Base-by-base conservation (phyloP, 306 rosid species). In the Cicer bijugum region DNA sequence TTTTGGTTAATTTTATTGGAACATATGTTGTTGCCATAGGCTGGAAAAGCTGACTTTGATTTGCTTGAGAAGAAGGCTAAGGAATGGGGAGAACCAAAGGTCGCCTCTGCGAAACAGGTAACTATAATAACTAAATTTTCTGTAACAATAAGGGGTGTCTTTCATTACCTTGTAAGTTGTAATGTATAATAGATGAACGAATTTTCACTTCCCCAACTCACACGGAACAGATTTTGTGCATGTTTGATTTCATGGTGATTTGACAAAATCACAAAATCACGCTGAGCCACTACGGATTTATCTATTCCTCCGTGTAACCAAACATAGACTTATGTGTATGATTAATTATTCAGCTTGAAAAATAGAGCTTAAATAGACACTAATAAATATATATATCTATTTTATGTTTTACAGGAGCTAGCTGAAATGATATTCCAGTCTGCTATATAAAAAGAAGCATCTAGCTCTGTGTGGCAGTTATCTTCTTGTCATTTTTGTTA, bases 21-120 rank as follows among this genome's bases (percentile, higher is more conserved):
- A 44, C 78, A 65, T 65, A 14, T 78, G 65, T 68, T 86, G 35
- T 68, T 86, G 35, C 9, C 60, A 45, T 73, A 94, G 99, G 93
- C 95, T 58, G 97, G 99, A 39, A 88, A 91, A 80, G 96, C 88
- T 33, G 96, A 94, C 89, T 94, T 94, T 75, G 97, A 94, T 38
- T 47, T 75, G 75, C 96, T 94, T 48, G 99, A 88, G 91, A 91
- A 87, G 85, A 88, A 88, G 81, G 90, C 77, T 79, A 80, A 83
- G 79, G 95, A 88, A 85, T 87, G 92, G 97, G 97, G 93, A 77
- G 99, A 91, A 70, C 97, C 89, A 2, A 86, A 80, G 77, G 96
- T 94, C 82, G 84, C 96, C 82, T 94, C 97, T 39, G 96, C 90
- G 4, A 94, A 94, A 80, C 99, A 91, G 99, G 99, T 94, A 88